phyloP scores from a whole-genome alignment of 306 rosid genomes.

The Medicago ruthenica region DNA sequence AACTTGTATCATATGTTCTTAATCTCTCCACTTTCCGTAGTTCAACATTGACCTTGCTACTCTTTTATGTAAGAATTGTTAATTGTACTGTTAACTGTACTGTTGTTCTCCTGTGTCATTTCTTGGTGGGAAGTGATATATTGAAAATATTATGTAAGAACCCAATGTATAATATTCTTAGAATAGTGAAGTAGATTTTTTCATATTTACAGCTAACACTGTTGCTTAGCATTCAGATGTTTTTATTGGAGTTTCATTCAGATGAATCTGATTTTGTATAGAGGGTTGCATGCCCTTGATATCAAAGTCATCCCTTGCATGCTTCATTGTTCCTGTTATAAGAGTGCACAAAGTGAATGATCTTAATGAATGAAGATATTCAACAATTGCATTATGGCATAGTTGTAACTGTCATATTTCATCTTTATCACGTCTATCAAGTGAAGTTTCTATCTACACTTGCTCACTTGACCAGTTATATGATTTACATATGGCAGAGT shows the following conservation, averaged over 20 bases:
- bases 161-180: slow-evolving; percentile 60
- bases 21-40: neutral
- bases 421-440: neutral
- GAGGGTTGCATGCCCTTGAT: slow-evolving; percentile 28
- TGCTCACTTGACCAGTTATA: too few relatives aligned
- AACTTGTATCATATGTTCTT: slow-evolving; percentile 22
- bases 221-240: slow-evolving; percentile 13
- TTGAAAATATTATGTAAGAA: slow-evolving; percentile 38
- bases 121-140: slow-evolving; percentile 36
- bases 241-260: slow-evolving; percentile 20
- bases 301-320: slow-evolving; percentile 3
- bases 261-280: slow-evolving; percentile 23
- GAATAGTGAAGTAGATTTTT: slow-evolving; percentile 42
- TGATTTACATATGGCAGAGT: too few relatives aligned
- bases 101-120: neutral
- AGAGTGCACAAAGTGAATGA: neutral
- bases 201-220: slow-evolving; percentile 7
- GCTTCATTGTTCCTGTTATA: neutral
- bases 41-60: slow-evolving; percentile 16
- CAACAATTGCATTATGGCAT: neutral
- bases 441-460: too few relatives aligned
- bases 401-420: neutral
- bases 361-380: slow-evolving; percentile 6
- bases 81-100: too few relatives aligned
- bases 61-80: too few relatives aligned